Evolutionary conservation across 805 yeast species (phyloP).

Genomic region (Grigorovia yakushimaensis): DNA sequence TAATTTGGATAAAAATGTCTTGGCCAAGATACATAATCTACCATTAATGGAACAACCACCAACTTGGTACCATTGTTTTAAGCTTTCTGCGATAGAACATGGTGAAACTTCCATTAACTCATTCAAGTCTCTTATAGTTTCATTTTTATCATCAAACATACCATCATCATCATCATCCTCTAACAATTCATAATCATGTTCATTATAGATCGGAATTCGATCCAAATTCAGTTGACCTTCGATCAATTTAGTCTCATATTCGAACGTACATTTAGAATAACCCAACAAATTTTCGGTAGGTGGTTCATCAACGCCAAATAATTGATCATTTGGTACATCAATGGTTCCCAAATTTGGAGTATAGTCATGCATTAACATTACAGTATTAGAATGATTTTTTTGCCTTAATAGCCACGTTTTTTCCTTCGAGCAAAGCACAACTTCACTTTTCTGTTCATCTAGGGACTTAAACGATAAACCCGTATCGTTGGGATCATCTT

Average conservation of each 20-base stretch:
- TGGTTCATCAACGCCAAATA: conserved; percentile 27
- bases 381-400: conserved; percentile 80
- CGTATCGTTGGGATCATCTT: conserved; percentile 4
- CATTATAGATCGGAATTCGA: conserved; percentile 32
- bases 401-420: conserved; percentile 61
- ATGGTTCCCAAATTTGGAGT: conserved; percentile 12
- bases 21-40: conserved; percentile 30
- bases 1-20: conserved; percentile 26
- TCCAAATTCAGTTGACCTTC: conserved; percentile 28
- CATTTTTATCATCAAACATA: conserved; percentile 2
- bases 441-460: conserved; percentile 27
- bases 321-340: conserved; percentile 9
- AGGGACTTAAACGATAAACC: conserved; percentile 24
- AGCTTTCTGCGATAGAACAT: conserved; percentile 47
- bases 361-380: conserved; percentile 40
- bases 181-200: conserved; percentile 11
- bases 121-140: conserved; percentile 19
- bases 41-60: conserved; percentile 51
- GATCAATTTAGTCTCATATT: conserved; percentile 30
- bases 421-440: conserved; percentile 51
- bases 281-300: conserved; percentile 28
- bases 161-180: conserved; percentile 4
- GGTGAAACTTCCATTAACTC: conserved; percentile 38
- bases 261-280: conserved; percentile 21
- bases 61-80: conserved; percentile 37